Conservation (phyloP, 331 rosid species). For the Arachis monticola region DNA sequence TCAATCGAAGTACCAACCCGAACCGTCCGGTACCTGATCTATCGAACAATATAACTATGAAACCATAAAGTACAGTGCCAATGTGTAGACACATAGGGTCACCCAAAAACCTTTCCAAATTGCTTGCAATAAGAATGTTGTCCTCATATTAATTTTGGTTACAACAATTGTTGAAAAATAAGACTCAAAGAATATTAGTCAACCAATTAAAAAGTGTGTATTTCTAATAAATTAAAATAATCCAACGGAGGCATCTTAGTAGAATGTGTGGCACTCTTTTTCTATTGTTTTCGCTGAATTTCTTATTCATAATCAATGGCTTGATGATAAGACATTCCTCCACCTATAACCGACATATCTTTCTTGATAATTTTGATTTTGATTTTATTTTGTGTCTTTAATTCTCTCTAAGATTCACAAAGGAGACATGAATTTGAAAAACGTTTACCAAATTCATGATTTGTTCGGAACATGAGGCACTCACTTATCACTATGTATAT, state of each 20-base stretch:
- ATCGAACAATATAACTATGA: slow-evolving; percentile 9
- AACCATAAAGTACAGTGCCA: slow-evolving; percentile 39
- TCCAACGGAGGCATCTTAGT: slow-evolving; percentile 34
- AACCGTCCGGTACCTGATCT: too few species aligned
- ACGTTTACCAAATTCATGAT: slow-evolving; percentile 27
- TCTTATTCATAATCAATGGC: slow-evolving; percentile 39
- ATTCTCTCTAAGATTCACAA: slow-evolving; percentile 22
- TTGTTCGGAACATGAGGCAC: slow-evolving; percentile 30
- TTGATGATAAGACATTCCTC: slow-evolving; percentile 34
- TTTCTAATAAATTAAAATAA: neutral
- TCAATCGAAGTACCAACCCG: too few species aligned
- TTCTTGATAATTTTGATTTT: slow-evolving; percentile 38
- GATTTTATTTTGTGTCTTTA: slow-evolving; percentile 27
- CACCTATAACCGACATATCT: slow-evolving; percentile 41
- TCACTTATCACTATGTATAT: slow-evolving; percentile 3
- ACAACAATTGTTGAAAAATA: slow-evolving; percentile 19
- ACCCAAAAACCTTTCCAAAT: slow-evolving; percentile 29
- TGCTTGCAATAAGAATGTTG: slow-evolving; percentile 34
- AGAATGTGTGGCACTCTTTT: slow-evolving; percentile 41
- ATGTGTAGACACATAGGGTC: slow-evolving; percentile 8
- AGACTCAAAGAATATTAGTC: slow-evolving; percentile 25
- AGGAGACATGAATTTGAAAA: slow-evolving; percentile 25
- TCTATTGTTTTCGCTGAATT: neutral
- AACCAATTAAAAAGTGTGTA: slow-evolving; percentile 15
- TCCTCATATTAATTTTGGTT: slow-evolving; percentile 36